These are phyloP conservation scores for Boletus subcaerulescens DNA, from an alignment of 768 basidiomycete species.

Conservation along the genomic window DNA sequence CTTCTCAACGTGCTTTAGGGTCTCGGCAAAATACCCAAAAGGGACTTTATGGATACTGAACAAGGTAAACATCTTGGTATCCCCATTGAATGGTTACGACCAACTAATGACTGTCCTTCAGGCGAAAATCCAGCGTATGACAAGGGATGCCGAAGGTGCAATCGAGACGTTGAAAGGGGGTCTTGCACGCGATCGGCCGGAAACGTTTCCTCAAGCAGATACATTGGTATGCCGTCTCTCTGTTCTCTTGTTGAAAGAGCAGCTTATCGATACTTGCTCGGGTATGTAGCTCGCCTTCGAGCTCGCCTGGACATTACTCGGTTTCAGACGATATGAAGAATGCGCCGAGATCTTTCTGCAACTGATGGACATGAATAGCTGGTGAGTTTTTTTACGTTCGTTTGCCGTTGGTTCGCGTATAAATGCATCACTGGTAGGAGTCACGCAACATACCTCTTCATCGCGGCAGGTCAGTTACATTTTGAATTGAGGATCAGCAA, in stretches of 20 bases:
- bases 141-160: conserved; percentile 58
- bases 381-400: conserved; percentile 39
- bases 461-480: conserved; percentile 57
- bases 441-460: conserved; percentile 75
- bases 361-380: conserved; percentile 65
- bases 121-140: conserved; percentile 79
- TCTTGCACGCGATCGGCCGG: conserved; percentile 46
- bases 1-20: conserved; percentile 30
- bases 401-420: background rate
- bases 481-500: background rate
- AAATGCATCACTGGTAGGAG: conserved; percentile 44
- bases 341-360: conserved; percentile 63
- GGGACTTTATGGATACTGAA: conserved; percentile 77
- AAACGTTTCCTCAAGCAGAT: conserved; percentile 69
- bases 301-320: conserved; percentile 71
- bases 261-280: background rate
- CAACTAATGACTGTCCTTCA: conserved; percentile 20
- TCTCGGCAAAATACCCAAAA: conserved; percentile 56
- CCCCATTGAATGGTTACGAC: background rate
- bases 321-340: conserved; percentile 62
- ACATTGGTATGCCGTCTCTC: conserved; percentile 45
- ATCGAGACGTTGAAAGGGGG: conserved; percentile 60
- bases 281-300: conserved; percentile 64
- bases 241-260: background rate
- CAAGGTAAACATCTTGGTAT: conserved; percentile 38